phyloP scores from a whole-genome alignment of 352 stramenopile species.

The Phytophthora fragariae region DNA sequence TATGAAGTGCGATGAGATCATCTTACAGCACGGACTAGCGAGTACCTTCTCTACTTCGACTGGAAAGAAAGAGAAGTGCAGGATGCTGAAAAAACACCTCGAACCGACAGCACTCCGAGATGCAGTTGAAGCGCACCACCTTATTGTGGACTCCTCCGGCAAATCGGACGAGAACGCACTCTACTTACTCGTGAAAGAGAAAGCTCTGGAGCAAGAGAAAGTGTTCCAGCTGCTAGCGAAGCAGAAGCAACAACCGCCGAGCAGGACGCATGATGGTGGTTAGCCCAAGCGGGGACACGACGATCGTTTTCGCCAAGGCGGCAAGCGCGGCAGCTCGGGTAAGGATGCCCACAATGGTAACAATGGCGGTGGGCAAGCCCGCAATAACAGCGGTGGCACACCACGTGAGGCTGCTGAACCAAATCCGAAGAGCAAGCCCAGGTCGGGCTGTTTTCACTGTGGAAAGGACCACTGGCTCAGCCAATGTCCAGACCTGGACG shows the following conservation, averaged over 20 bases:
- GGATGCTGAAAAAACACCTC: conserved; percentile 13
- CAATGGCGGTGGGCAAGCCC: too few species aligned
- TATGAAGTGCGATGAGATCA: conserved; percentile 23
- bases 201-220: conserved; percentile 30
- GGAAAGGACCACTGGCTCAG: conserved; percentile 23
- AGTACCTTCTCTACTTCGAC: conserved; percentile 22
- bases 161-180: conserved; percentile 13
- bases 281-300: too few species aligned
- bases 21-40: conserved; percentile 22
- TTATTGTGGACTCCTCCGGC: neutral
- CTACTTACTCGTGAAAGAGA: conserved; percentile 21
- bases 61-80: conserved; percentile 14
- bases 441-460: conserved; percentile 21
- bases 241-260: neutral
- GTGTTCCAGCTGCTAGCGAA: neutral
- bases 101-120: conserved; percentile 13
- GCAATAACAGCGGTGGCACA: neutral
- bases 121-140: conserved; percentile 12
- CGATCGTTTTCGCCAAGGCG: too few species aligned
- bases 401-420: too few species aligned
- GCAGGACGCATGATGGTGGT: neutral
- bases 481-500: conserved; percentile 4
- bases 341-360: too few species aligned
- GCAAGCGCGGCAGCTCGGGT: too few species aligned
- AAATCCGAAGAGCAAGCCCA: conserved; percentile 9